Evolutionary conservation across 768 basidiomycete genomes (phyloP), one percentile per base, ranked within the genome.

Genomic region (Tricholoma hemisulphureum): DNA sequence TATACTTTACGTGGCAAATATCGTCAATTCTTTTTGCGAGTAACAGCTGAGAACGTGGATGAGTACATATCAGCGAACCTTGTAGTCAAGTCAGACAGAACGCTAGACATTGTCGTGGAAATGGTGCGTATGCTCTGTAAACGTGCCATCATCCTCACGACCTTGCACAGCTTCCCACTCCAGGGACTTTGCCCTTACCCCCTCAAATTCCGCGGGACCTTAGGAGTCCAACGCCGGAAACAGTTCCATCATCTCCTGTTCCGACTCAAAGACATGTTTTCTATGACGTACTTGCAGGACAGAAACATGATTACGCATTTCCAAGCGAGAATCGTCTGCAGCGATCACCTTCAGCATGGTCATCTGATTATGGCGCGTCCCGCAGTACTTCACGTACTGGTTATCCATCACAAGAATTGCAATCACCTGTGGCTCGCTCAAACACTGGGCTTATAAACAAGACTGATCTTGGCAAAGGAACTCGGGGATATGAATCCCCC

Each of bases 1-100:
- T 90, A 82, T 61, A 83, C 83, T 2, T 72, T 83, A 68, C 82
- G 88, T 24, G 87, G 87, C 28, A 82, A 81, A 71, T 90, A 85
- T 68, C 78, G 83, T 51, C 88, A 91, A 63, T 77, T 84, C 53
- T 83, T 91, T 63, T 75, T 90, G 65, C 82, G 86, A 28, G 78
- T 90, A 24, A 75, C 80, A 8, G 75, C 77, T 28, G 77, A 82
- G 29, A 82, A 84, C 62, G 72, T 70, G 24, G 77, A 82, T 51
- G 77, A 83, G 18, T 81, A 72, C 58, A 75, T 74, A 23, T 75
- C 82, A 3, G 81, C 83, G n/a, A 84, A 88, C 64, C 72, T 91
- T 14, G 74, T 78, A 14, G 75, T 89, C 14, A 73, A 77, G 23
- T 71, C 75, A 34, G 77, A 86, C 23, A 76, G 81, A 60, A 86